These are phyloP conservation scores for Syzygium oleosum DNA, from an alignment of 345 rosid species.

Conservation along the genomic window DNA sequence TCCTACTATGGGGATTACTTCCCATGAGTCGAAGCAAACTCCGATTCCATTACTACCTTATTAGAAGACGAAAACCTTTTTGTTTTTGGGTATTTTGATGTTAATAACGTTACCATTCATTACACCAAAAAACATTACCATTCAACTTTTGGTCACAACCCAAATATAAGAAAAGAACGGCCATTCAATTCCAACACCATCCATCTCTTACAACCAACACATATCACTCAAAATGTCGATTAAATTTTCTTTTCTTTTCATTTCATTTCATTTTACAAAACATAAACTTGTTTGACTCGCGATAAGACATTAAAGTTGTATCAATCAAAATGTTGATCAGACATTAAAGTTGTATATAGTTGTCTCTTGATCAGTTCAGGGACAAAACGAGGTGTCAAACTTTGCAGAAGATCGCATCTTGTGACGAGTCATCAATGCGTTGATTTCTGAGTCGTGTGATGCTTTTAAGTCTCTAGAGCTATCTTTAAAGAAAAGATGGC, in stretches of 20 bases:
- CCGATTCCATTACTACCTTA: not conserved
- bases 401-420: not conserved
- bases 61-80: not conserved
- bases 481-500: not conserved
- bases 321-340: not conserved
- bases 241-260: not conserved
- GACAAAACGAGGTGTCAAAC: not conserved
- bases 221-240: not conserved
- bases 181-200: not conserved
- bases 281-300: not conserved
- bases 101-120: not conserved
- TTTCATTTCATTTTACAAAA: not conserved
- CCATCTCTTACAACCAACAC: not conserved
- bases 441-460: not conserved
- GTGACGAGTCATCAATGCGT: not conserved
- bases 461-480: fast-evolving
- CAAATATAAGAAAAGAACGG: not conserved
- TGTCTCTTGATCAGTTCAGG: not conserved
- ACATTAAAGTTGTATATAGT: not conserved
- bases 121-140: not conserved
- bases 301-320: not conserved
- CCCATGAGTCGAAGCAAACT: not conserved
- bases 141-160: not conserved
- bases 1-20: not conserved
- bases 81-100: not conserved